Evolutionary conservation across 768 basidiomycete genomes (phyloP).

Genomic region (Cytidiella melzeri): DNA sequence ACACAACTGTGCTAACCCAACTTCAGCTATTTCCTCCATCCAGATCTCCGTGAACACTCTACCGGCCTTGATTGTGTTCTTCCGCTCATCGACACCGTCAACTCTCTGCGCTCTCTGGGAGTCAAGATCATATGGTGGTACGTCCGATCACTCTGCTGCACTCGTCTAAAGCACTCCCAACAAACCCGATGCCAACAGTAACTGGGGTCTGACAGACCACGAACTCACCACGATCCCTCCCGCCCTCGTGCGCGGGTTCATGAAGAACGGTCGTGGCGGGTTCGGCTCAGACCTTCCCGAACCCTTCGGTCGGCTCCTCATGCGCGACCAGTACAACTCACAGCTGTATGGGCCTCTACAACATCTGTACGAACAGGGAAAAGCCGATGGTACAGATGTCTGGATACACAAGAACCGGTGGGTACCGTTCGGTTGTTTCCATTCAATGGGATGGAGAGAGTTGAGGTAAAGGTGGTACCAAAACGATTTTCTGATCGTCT

Average conservation of each 20-base stretch:
- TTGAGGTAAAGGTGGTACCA: too few relatives aligned
- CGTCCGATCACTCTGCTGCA: slow-evolving; percentile 2
- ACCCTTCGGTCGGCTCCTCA: slow-evolving; percentile 48
- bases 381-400: slow-evolving; percentile 51
- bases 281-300: slow-evolving; percentile 51
- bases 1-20: not conserved
- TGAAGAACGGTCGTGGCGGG: slow-evolving; percentile 39
- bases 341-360: slow-evolving; percentile 62
- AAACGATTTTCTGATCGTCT: too few relatives aligned
- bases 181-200: slow-evolving; percentile 31
- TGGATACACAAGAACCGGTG: slow-evolving; percentile 73
- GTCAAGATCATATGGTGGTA: slow-evolving; percentile 64
- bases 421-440: not conserved
- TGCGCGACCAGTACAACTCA: slow-evolving; percentile 54
- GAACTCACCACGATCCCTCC: slow-evolving; percentile 60
- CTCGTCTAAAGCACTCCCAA: not conserved
- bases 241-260: slow-evolving; percentile 49
- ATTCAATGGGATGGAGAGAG: too few relatives aligned
- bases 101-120: slow-evolving; percentile 41
- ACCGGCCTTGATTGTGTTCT: slow-evolving; percentile 53
- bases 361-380: slow-evolving; percentile 44
- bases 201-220: slow-evolving; percentile 66
- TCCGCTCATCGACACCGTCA: slow-evolving; percentile 43
- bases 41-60: slow-evolving; percentile 47
- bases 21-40: slow-evolving; percentile 57